Conservation (phyloP, 768 basidiomycete species). For the Cystoderma amianthinum region DNA sequence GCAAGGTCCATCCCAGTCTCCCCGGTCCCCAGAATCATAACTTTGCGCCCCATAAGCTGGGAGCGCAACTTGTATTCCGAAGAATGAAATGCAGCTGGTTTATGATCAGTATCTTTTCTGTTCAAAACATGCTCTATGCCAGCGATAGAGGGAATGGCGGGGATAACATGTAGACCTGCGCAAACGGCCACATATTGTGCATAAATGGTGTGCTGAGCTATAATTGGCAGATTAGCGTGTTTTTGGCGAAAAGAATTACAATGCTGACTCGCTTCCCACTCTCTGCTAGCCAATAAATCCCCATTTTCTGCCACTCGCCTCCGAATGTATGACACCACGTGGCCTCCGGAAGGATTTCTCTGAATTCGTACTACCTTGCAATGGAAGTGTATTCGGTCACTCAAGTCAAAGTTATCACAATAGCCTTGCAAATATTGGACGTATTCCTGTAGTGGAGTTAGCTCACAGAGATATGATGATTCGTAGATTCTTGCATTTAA, state of each 20-base stretch:
- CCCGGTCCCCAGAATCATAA: conserved; percentile 53
- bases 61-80: conserved; percentile 39
- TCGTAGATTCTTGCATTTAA: conserved; percentile 19
- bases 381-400: conserved; percentile 25
- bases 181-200: conserved; percentile 41
- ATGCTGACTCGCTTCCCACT: neutral
- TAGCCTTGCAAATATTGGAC: conserved; percentile 44
- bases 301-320: neutral
- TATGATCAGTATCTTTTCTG: conserved; percentile 10
- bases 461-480: neutral
- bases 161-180: conserved; percentile 50
- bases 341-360: neutral
- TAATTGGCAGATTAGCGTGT: conserved; percentile 1
- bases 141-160: conserved; percentile 40
- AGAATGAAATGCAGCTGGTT: conserved; percentile 37
- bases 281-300: no score
- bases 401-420: conserved; percentile 31
- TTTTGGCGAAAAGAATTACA: neutral
- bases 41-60: conserved; percentile 35
- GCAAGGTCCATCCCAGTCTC: conserved; percentile 62
- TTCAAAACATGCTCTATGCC: conserved; percentile 35
- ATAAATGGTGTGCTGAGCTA: conserved; percentile 17
- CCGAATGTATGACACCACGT: neutral
- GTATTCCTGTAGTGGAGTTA: conserved; percentile 36
- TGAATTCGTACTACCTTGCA: conserved; percentile 31